Conservation (phyloP, 768 basidiomycete species). For the Cystofilobasidium ferigula region DNA sequence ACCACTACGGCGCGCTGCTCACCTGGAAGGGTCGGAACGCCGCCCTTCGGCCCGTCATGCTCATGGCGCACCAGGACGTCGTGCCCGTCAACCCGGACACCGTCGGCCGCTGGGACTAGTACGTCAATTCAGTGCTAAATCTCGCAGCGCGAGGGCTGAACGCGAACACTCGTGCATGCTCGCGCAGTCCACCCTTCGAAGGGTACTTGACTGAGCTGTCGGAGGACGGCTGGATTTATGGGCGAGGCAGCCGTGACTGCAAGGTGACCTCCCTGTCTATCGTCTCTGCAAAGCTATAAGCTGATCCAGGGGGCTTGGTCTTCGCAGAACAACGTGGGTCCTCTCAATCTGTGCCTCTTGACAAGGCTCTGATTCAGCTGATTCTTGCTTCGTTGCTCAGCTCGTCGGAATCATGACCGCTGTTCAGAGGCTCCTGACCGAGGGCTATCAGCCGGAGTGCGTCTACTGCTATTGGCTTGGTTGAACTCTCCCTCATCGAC, state of each 20-base stretch:
- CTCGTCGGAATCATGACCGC: slow-evolving; percentile 2
- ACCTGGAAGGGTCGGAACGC: background rate
- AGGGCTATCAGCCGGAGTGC: background rate
- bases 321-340: no score
- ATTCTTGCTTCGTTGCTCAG: no score
- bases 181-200: background rate
- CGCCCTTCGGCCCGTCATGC: background rate
- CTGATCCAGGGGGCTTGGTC: no score
- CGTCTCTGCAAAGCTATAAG: no score
- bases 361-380: no score
- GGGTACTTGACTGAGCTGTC: background rate
- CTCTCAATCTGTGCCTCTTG: no score
- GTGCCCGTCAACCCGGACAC: slow-evolving; percentile 2
- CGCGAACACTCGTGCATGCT: no score
- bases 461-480: no score
- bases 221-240: slow-evolving; percentile 4
- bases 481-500: no score
- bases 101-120: background rate
- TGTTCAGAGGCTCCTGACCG: background rate
- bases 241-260: background rate
- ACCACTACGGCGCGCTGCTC: background rate
- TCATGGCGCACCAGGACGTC: slow-evolving; percentile 11
- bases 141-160: no score
- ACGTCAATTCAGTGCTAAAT: no score
- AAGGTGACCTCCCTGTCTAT: no score